Conservation (phyloP, 306 rosid species). For the Sindora glabra region DNA sequence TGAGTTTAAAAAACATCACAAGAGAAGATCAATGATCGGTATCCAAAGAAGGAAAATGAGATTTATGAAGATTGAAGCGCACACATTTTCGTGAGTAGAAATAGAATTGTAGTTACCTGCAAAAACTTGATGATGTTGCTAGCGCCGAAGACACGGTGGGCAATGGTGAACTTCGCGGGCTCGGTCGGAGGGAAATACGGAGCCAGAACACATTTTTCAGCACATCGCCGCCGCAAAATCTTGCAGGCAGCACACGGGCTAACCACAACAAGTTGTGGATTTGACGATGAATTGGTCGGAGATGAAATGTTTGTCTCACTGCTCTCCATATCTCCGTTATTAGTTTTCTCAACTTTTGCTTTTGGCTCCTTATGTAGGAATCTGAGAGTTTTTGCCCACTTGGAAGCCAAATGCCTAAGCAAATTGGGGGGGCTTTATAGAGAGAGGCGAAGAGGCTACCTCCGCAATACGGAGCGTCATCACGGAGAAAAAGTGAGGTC, state of each 20-base stretch:
- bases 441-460: background rate
- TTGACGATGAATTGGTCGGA: slow-evolving; percentile 28
- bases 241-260: slow-evolving; percentile 96
- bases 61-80: too few species aligned
- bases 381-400: slow-evolving; percentile 10
- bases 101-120: slow-evolving; percentile 51
- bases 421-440: slow-evolving; percentile 26
- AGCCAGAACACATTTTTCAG: slow-evolving; percentile 79
- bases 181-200: slow-evolving; percentile 95
- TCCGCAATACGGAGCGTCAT: background rate
- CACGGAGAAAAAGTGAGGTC: slow-evolving; percentile 16
- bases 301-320: slow-evolving; percentile 33
- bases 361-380: too few species aligned
- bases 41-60: too few species aligned
- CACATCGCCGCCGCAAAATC: slow-evolving; percentile 73
- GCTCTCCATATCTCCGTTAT: slow-evolving; percentile 29
- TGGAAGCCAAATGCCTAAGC: background rate
- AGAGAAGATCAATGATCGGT: too few species aligned
- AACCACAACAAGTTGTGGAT: slow-evolving; percentile 26
- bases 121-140: slow-evolving; percentile 92
- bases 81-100: too few species aligned
- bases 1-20: too few species aligned
- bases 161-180: slow-evolving; percentile 83
- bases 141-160: slow-evolving; percentile 87
- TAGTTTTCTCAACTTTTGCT: too few species aligned